Evolutionary conservation across 768 basidiomycete species (phyloP), one percentile per base, ranked within the genome.

Genomic region (Suillus brevipes): DNA sequence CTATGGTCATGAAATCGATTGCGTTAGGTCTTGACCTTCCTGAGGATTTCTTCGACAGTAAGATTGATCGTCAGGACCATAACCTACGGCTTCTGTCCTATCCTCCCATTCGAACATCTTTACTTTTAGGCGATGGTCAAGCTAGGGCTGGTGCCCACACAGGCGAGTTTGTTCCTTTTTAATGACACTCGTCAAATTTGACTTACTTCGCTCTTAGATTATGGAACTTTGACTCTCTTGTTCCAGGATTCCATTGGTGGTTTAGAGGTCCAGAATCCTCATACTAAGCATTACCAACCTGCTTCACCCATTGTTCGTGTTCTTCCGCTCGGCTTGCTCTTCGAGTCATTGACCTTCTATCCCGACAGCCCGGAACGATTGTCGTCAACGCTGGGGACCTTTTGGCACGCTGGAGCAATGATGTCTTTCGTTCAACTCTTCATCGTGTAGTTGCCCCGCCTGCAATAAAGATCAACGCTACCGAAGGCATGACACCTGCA

Each of bases 171-270:
- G 42, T 4, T 18, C 42, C 23, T 49, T 50, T 36, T 52, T n/a
- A 9, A 2, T 18, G 42, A 57, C 6, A 31, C 36, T 14, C 37
- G 16, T 50, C 53, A n/a, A 61, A 23, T n/a, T 6, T 59, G 47
- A 37, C 38, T 65, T 20, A 63, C 9, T 6, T 59, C 6, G 9
- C 43, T 28, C 61, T n/a, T 69, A 87, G 90, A 94, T 75, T 92
- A 92, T 67, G 92, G 92, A 4, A 89, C 91, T n/a, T 74, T 94
- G 67, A 92, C 92, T 0, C 78, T 94, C 42, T 81, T 94, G 13
- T 94, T 93, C 77, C 92, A 94, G 76, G 92, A 93, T 70, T 80
- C 82, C 83, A 87, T 94, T 60, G 92, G 93, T 13, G 93, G 93
- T 6, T 80, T 94, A 40, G 89, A 95, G 73, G 91, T 93, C 9